Conservation (phyloP, 116 monocot species). For the Zostera marina region DNA sequence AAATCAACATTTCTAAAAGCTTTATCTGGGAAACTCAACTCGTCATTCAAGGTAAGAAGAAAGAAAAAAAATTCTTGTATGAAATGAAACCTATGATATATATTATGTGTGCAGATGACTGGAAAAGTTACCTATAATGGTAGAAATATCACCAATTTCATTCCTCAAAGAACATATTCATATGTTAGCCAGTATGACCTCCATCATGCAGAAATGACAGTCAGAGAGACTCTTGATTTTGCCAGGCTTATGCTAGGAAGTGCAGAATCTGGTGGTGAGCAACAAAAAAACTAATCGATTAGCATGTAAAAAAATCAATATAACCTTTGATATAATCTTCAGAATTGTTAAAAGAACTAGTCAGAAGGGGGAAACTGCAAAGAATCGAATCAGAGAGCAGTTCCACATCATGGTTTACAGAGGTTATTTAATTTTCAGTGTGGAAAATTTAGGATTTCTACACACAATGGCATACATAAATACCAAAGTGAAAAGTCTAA, state of each 20-base stretch:
- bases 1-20: constrained; percentile 54
- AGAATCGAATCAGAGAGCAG: not conserved
- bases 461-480: not conserved
- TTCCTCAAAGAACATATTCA: constrained; percentile 16
- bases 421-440: not conserved
- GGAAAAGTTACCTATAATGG: constrained; percentile 50
- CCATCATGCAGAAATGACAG: constrained; percentile 76
- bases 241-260: constrained; percentile 32
- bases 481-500: too few relatives aligned
- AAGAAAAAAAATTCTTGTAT: not conserved
- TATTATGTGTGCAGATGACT: constrained; percentile 13
- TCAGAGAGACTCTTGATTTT: constrained; percentile 54
- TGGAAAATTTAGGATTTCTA: not conserved
- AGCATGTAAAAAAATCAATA: not conserved
- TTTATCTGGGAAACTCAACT: constrained; percentile 35
- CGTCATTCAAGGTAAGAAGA: constrained; percentile 20
- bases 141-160: constrained; percentile 13
- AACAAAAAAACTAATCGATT: not conserved
- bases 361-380: not conserved
- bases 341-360: constrained; percentile 4
- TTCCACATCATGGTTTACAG: not conserved
- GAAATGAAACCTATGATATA: not conserved
- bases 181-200: constrained; percentile 55
- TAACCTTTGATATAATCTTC: not conserved
- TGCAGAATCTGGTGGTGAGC: constrained; percentile 24